A percentile compares a stretch with the other conserved stretches of the same genome.
phyloP scores from a whole-genome alignment of 2,329 filamentous ascomycete species.

The Pleomassaria siparia region DNA sequence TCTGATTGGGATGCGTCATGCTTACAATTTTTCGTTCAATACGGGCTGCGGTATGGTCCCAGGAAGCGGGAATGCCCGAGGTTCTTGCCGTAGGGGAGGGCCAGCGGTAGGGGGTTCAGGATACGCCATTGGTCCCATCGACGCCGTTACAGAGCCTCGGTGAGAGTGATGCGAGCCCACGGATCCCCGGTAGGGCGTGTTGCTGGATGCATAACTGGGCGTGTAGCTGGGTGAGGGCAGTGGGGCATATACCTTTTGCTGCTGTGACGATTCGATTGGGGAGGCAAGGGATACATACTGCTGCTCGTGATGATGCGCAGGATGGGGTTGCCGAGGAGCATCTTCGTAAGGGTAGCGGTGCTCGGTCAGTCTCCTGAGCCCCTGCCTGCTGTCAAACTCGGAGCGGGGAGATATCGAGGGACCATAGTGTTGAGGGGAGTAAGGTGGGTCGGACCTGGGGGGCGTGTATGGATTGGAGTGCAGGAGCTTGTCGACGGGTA shows the following conservation, averaged over 20 bases:
- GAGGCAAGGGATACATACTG: constrained; percentile 40
- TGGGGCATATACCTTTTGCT: constrained; percentile 34
- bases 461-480: constrained; percentile 43
- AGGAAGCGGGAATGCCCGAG: constrained; percentile 34
- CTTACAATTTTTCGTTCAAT: constrained; percentile 43
- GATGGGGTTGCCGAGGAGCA: constrained; percentile 27
- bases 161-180: constrained; percentile 42
- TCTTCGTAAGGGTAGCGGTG: constrained; percentile 40
- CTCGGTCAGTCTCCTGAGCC: constrained; percentile 28
- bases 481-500: constrained; percentile 40
- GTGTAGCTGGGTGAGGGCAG: constrained; percentile 44
- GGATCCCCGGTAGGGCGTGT: constrained; percentile 41
- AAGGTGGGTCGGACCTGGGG: constrained; percentile 42
- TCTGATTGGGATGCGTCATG: constrained; percentile 22
- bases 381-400: constrained; percentile 32
- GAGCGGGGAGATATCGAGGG: constrained; percentile 41
- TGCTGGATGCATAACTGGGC: constrained; percentile 42
- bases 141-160: constrained; percentile 36
- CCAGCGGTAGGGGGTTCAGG: constrained; percentile 32
- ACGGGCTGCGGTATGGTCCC: constrained; percentile 43
- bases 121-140: constrained; percentile 36
- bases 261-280: constrained; percentile 37
- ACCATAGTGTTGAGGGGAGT: constrained; percentile 44
- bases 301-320: constrained; percentile 31
- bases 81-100: constrained; percentile 32